These are phyloP conservation scores for Globisporangium yorkense DNA, from an alignment of 352 stramenopile species.

Conservation along the genomic window DNA sequence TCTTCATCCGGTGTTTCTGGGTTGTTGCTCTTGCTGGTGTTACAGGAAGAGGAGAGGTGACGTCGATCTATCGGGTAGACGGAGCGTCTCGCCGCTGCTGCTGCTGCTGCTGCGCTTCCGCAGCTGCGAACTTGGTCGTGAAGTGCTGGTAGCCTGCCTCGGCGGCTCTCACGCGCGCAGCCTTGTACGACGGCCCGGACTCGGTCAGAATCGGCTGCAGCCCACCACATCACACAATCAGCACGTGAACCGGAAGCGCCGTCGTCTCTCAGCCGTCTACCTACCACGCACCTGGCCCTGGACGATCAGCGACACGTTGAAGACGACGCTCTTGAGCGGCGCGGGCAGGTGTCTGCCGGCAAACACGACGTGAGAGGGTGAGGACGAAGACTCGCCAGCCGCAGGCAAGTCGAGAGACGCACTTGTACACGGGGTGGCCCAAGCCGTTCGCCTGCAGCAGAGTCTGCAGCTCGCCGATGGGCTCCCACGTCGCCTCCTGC, in stretches of 20 bases:
- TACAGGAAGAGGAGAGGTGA: background rate
- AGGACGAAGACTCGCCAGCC: background rate
- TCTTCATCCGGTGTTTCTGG: no score
- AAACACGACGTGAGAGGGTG: background rate
- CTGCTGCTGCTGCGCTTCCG: background rate
- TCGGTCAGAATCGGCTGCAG: slow-evolving; percentile 38
- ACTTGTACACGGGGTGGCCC: slow-evolving; percentile 67
- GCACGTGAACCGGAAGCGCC: background rate
- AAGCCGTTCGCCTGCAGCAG: slow-evolving; percentile 60
- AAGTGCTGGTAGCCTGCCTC: slow-evolving; percentile 49
- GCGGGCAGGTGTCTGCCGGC: slow-evolving; percentile 42
- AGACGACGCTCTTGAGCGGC: slow-evolving; percentile 32
- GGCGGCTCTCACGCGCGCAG: slow-evolving; percentile 44
- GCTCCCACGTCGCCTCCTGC: slow-evolving; percentile 45
- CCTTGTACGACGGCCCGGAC: slow-evolving; percentile 50
- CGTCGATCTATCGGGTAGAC: background rate
- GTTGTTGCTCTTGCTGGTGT: no score
- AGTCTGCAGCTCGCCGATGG: slow-evolving; percentile 58
- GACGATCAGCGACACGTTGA: slow-evolving; percentile 58
- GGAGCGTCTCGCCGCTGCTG: background rate
- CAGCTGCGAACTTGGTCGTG: slow-evolving; percentile 15
- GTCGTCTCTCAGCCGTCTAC: no score
- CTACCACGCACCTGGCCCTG: slow-evolving; percentile 43
- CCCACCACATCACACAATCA: no score
- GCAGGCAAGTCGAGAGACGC: background rate